Base-by-base conservation (phyloP, 2,329 filamentous ascomycete genomes). In the Fusarium ambrosium region DNA sequence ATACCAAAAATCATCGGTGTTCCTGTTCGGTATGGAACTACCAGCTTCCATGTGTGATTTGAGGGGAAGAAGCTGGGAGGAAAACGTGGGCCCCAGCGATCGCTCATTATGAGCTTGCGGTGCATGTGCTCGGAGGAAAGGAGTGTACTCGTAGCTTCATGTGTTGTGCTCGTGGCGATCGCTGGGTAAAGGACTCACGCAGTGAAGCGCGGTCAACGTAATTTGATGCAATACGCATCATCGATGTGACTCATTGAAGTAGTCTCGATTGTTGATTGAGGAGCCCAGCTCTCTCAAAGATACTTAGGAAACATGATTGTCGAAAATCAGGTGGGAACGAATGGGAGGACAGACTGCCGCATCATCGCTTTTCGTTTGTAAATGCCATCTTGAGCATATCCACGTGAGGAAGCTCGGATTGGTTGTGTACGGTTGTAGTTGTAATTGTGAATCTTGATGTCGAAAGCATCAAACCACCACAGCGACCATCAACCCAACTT, bases 1-100 rank as follows among this genome's bases (percentile, higher is more conserved):
- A 75, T 73, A 73, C 65, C 29, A 20, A 34, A 62, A 62, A 51
- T 20, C 69, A 56, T 37, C 29, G 69, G 64, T 56, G 11, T 10
- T 72, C 63, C 13, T 64, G 51, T 70, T 70, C 63, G 62, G 72
- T 61, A 75, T 75, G 69, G 72, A 53, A 53, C 27, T 70, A 73
- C 72, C 72, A 58, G 61, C 48, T 67, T 27, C 27, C 27, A 27
- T 27, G 27, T 27, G 27, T 27, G 27, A 27, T 27, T 27, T 27
- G 27, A 27, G 27, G 27, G 7, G 27, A 27, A 27, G 61, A 51
- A 59, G 24, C 73, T 73, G 65, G 70, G 72, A 62, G 53, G 36
- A 58, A 37, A 75, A 75, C 72, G 72, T 75, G 72, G 66, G 62
- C 51, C 72, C 72, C 72, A 75, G 72, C 51, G 53, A 62, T 41